A percentile compares a stretch with the other conserved stretches of the same genome.
Conservation (phyloP, 23 red algal species). For the Gracilaria caudata region DNA sequence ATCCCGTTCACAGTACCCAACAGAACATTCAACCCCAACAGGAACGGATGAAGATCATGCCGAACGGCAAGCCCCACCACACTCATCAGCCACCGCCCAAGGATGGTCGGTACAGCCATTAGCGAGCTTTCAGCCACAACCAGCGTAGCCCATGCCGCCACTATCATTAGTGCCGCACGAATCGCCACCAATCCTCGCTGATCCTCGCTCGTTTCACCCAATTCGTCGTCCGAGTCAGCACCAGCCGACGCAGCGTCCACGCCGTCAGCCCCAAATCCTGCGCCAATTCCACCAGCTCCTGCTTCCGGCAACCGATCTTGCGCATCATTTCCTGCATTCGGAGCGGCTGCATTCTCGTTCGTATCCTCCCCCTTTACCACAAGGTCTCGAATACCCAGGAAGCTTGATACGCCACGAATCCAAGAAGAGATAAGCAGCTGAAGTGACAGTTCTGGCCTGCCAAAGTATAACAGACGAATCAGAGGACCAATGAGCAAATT, state of each 20-base stretch:
- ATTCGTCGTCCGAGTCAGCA: not conserved
- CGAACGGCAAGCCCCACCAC: slow-evolving; percentile 49
- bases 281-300: not conserved
- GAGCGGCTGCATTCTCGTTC: slow-evolving; percentile 10
- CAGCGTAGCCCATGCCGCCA: slow-evolving; percentile 69
- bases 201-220: not conserved
- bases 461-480: slow-evolving; percentile 59
- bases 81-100: slow-evolving; percentile 67
- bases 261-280: not conserved
- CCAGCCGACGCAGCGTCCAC: not conserved
- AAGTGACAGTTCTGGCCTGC: slow-evolving; percentile 51
- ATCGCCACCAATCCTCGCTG: slow-evolving; percentile 15
- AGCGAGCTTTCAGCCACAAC: slow-evolving; percentile 44
- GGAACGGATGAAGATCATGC: slow-evolving; percentile 81
- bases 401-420: slow-evolving; percentile 44
- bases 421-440: slow-evolving; percentile 37
- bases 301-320: not conserved
- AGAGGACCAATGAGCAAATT: slow-evolving; percentile 78
- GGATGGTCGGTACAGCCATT: slow-evolving; percentile 64
- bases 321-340: not conserved
- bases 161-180: slow-evolving; percentile 59
- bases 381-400: slow-evolving; percentile 68
- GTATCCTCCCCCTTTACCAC: slow-evolving; percentile 62
- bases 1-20: slow-evolving; percentile 23
- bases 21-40: slow-evolving; percentile 61